These are phyloP conservation scores for Clitopilus hobsonii DNA, from an alignment of 768 basidiomycete genomes.

Conservation along the genomic window DNA sequence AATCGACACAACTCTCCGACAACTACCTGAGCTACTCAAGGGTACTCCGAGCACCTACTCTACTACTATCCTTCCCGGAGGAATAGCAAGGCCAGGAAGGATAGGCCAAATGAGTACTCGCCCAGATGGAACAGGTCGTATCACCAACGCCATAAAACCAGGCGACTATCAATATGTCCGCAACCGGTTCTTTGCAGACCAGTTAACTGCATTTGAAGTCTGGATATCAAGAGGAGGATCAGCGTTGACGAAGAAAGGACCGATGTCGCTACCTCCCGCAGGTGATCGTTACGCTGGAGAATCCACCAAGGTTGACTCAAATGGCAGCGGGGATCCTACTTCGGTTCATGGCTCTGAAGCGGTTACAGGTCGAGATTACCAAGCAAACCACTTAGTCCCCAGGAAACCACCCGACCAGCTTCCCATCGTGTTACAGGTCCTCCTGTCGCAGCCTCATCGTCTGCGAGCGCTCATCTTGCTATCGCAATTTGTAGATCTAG, in stretches of 20 bases:
- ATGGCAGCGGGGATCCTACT: slow-evolving; percentile 6
- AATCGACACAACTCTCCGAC: slow-evolving; percentile 88
- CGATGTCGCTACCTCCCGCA: slow-evolving; percentile 60
- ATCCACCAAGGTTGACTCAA: slow-evolving; percentile 9
- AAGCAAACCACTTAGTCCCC: slow-evolving; percentile 55
- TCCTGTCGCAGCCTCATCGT: slow-evolving; percentile 93
- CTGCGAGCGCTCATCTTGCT: slow-evolving; percentile 92
- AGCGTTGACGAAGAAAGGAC: slow-evolving; percentile 73
- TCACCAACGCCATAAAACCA: slow-evolving; percentile 17
- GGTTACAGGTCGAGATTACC: not conserved
- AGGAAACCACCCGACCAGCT: slow-evolving; percentile 95
- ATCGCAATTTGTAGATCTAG: slow-evolving; percentile 96
- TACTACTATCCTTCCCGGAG: slow-evolving; percentile 21
- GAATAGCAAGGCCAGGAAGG: slow-evolving; percentile 32
- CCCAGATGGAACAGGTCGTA: slow-evolving; percentile 14
- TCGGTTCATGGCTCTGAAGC: slow-evolving; percentile 8
- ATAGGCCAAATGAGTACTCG: slow-evolving; percentile 26
- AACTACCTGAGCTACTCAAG: slow-evolving; percentile 79
- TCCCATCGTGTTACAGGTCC: slow-evolving; percentile 95
- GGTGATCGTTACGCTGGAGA: slow-evolving; percentile 24
- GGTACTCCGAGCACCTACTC: slow-evolving; percentile 23
- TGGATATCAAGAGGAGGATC: slow-evolving; percentile 96
- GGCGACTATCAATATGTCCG: slow-evolving; percentile 68
- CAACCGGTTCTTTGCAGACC: slow-evolving; percentile 92
- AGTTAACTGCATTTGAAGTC: slow-evolving; percentile 95